Evolutionary conservation across 2,329 filamentous ascomycete species (phyloP).

Genomic region (Colletotrichum costaricense): DNA sequence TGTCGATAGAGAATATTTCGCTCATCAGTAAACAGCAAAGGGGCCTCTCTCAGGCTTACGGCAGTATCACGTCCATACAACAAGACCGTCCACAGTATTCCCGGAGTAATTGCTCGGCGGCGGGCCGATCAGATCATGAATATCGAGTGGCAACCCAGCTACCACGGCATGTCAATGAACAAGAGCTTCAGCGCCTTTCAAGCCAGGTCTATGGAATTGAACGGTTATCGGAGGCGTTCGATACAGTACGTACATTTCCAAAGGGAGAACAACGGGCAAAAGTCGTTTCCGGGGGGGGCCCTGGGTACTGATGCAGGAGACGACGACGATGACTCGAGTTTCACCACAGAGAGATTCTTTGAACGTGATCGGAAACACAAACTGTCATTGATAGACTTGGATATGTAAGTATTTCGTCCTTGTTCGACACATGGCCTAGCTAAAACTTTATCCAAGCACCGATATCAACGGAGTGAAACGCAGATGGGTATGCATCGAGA

Average conservation of each 20-base stretch:
- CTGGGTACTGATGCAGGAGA: not conserved
- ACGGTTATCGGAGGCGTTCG: conserved; percentile 15
- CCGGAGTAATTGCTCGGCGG: conserved; percentile 15
- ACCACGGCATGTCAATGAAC: not conserved
- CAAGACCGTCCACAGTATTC: not conserved
- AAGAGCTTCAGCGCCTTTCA: conserved; percentile 28
- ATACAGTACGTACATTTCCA: conserved; percentile 20
- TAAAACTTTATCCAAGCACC: conserved; percentile 1
- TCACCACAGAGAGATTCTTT: conserved; percentile 15
- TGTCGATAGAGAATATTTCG: not conserved
- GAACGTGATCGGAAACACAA: not conserved
- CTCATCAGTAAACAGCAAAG: not conserved
- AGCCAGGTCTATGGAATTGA: conserved; percentile 12
- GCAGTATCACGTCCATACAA: not conserved
- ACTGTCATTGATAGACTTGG: conserved; percentile 21
- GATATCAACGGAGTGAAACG: conserved; percentile 13
- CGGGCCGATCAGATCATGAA: conserved; percentile 25
- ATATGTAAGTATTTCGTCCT: conserved; percentile 19
- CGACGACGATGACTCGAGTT: not conserved
- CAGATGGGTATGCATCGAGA: conserved; percentile 26
- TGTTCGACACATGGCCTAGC: not conserved
- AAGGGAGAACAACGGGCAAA: not conserved
- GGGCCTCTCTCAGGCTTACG: not conserved
- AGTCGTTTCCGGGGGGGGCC: not conserved
- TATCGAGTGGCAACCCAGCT: conserved; percentile 17